These are phyloP conservation scores for Aureobasidium sp. DNA, from an alignment of 2,329 filamentous ascomycete genomes.

Conservation along the genomic window DNA sequence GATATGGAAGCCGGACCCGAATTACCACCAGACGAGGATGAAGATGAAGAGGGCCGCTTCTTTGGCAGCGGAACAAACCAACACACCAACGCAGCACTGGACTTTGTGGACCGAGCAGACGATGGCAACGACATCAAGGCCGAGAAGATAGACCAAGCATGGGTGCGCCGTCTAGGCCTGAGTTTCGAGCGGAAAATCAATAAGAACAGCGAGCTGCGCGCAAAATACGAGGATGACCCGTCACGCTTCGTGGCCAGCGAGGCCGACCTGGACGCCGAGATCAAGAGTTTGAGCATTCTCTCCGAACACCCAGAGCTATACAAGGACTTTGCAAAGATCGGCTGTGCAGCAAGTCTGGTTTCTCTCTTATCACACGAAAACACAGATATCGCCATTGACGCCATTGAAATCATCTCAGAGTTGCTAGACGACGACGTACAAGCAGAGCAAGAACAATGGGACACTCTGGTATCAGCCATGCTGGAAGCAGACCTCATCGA, in stretches of 20 bases:
- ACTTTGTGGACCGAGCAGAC: slow-evolving; percentile 72
- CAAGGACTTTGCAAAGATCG: slow-evolving; percentile 63
- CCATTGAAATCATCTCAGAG: slow-evolving; percentile 81
- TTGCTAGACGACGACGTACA: slow-evolving; percentile 88
- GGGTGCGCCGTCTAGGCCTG: slow-evolving; percentile 73
- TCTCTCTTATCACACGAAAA: slow-evolving; percentile 87
- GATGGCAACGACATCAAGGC: slow-evolving; percentile 40
- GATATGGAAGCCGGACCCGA: slow-evolving; percentile 28
- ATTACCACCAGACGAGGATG: slow-evolving; percentile 35
- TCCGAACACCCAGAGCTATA: slow-evolving; percentile 82
- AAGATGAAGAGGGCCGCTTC: slow-evolving; percentile 87
- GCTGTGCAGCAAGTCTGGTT: slow-evolving; percentile 63
- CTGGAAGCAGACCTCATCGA: slow-evolving; percentile 62
- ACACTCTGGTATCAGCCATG: slow-evolving; percentile 57
- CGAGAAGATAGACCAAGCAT: slow-evolving; percentile 74
- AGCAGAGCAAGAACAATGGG: slow-evolving; percentile 74
- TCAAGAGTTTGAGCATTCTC: slow-evolving; percentile 79
- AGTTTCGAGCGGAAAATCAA: slow-evolving; percentile 86
- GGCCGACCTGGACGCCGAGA: slow-evolving; percentile 79
- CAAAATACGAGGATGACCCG: slow-evolving; percentile 72
- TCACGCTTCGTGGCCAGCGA: slow-evolving; percentile 77
- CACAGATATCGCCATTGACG: slow-evolving; percentile 89
- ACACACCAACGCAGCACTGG: slow-evolving; percentile 72
- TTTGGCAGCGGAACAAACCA: slow-evolving; percentile 85
- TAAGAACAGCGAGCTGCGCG: slow-evolving; percentile 82